Percentiles rank a stretch among this genome's conserved stretches.
Conservation (phyloP, 2,329 filamentous ascomycete species). For the Coniochaeta sp. region DNA sequence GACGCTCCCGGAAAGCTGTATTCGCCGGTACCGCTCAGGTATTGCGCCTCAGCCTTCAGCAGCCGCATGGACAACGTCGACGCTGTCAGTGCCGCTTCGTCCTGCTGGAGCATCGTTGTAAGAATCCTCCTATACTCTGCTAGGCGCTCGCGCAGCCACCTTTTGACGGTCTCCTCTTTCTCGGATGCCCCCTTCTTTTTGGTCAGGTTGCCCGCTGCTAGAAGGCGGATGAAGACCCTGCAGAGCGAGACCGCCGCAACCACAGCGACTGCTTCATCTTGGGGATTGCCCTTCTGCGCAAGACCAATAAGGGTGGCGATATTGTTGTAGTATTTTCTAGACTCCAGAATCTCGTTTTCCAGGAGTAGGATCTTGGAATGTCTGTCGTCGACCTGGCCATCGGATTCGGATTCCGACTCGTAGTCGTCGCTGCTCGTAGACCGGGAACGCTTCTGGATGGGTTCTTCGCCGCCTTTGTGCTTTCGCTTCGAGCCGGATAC, state of each 20-base stretch:
- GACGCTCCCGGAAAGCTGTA: constrained; percentile 63
- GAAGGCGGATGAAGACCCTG: constrained; percentile 74
- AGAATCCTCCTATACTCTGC: constrained; percentile 62
- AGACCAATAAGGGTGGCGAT: constrained; percentile 65
- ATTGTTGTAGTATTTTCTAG: constrained; percentile 87
- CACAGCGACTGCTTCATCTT: constrained; percentile 47
- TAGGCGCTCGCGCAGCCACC: constrained; percentile 72
- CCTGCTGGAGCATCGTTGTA: constrained; percentile 49
- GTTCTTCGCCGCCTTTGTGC: constrained; percentile 32
- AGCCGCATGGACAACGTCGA: constrained; percentile 77
- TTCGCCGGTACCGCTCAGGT: constrained; percentile 52
- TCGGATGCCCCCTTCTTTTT: constrained; percentile 60
- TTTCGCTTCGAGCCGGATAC: constrained; percentile 39
- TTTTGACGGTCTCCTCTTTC: constrained; percentile 65
- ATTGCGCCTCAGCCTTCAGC: constrained; percentile 69
- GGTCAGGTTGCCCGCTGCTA: constrained; percentile 64
- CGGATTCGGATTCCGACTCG: not conserved
- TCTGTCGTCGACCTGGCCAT: constrained; percentile 34
- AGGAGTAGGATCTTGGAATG: constrained; percentile 65
- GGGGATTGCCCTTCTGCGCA: constrained; percentile 35
- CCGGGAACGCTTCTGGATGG: constrained; percentile 39
- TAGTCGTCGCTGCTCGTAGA: constrained; percentile 37
- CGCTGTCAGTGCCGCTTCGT: constrained; percentile 60
- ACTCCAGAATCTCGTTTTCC: constrained; percentile 76
- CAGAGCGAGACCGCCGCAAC: constrained; percentile 75